Evolutionary conservation across 768 basidiomycete species (phyloP), one percentile per base, ranked within the genome.

Genomic region (Baorangia bicolor): DNA sequence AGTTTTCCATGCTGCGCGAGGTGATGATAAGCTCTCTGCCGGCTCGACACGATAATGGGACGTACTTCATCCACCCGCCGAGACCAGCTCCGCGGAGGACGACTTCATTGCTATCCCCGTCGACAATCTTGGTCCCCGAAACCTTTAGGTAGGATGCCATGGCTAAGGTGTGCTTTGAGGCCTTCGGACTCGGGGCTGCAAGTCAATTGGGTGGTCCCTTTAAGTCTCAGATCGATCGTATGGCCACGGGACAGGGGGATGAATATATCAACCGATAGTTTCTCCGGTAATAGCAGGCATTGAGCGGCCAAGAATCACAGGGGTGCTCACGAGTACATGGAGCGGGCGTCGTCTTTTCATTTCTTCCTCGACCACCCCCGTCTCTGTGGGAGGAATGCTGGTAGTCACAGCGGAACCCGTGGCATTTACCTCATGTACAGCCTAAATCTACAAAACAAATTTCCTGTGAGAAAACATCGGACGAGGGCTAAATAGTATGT

Each of bases 41-140:
- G 20, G 40, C 33, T 52, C 30, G 25, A 66, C 58, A 57, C 56
- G 62, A 35, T 16, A 18, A 27, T 42, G 37, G 43, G 50, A 80
- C 88, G 70, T 64, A 90, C 89, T 86, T 90, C 86, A 92, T 87
- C 88, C 89, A 90, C 66, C 89, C 88, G 58, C 88, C 89, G 21
- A 91, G 74, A n/a, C 88, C 87, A 51, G 88, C 88, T 21, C 90
- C 90, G 42, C 84, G 75, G 50, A 88, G 76, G 55, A 86, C 75
- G 56, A 87, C 74, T 59, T 84, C 78, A 20, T 83, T 75, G 37
- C 78, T 83, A 35, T 80, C 67, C 48, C 77, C 77, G 63, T 87
- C 79, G 55, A 86, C 79, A 61, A 89, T 73, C 58, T 81, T 82
- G 16, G 81, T 82, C 39, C 85, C 86, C 55, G 77, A 74, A 14